phyloP scores from a whole-genome alignment of 164 flowering plant genomes.

The Cinnamomum micranthum region DNA sequence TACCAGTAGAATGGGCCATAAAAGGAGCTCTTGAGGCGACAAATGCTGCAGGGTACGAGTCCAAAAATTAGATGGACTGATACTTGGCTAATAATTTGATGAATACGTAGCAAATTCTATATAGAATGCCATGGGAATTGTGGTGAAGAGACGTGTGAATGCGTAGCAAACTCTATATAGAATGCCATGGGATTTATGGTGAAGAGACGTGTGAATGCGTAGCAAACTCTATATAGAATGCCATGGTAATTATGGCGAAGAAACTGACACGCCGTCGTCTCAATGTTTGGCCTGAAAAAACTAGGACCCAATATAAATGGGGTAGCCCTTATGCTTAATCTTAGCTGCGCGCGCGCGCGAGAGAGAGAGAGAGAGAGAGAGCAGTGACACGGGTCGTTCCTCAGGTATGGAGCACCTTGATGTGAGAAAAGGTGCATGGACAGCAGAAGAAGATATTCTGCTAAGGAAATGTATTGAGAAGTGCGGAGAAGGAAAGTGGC shows the following conservation, averaged over 20 bases:
- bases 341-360: too few species aligned
- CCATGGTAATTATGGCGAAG: not conserved
- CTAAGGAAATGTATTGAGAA: constrained; percentile 4
- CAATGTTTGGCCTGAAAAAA: not conserved
- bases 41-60: too few species aligned
- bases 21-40: too few species aligned
- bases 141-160: too few species aligned
- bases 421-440: constrained; percentile 9
- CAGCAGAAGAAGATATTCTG: constrained; percentile 1
- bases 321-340: too few species aligned
- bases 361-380: too few species aligned
- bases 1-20: too few species aligned
- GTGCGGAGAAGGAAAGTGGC: constrained; percentile 10
- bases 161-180: too few species aligned
- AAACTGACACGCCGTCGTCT: not conserved
- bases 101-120: not conserved
- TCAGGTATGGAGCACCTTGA: not conserved
- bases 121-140: too few species aligned
- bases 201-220: not conserved
- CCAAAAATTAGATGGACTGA: not conserved
- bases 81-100: not conserved
- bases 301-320: too few species aligned
- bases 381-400: too few species aligned
- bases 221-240: not conserved
- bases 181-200: too few species aligned